Evolutionary conservation across 73 alveolate species (phyloP).

Genomic region (Halteria grandinella): DNA sequence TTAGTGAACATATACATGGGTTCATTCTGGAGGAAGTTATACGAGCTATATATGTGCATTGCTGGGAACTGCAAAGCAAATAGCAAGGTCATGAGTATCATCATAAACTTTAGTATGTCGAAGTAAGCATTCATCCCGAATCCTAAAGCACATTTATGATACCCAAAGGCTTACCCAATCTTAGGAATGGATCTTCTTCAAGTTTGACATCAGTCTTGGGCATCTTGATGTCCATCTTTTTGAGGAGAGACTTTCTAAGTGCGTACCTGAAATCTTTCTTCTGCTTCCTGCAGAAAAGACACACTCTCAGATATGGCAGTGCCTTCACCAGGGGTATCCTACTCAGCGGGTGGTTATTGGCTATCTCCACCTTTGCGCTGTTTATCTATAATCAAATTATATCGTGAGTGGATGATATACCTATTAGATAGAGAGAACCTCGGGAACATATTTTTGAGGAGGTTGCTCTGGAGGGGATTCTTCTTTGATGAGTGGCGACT

Average conservation of each 20-base stretch:
- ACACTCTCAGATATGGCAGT: slow-evolving; percentile 13
- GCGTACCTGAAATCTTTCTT: slow-evolving; percentile 36
- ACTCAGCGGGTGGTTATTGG: slow-evolving; percentile 21
- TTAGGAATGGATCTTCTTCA: slow-evolving; percentile 40
- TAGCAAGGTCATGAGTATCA: background rate
- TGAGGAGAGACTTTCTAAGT: slow-evolving; percentile 24
- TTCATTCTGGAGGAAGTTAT: too few species aligned
- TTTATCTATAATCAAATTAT: too few species aligned
- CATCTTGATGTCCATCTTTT: slow-evolving; percentile 32
- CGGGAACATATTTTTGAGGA: too few species aligned
- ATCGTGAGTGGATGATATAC: too few species aligned
- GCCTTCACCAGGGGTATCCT: slow-evolving; percentile 43
- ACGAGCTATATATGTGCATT: background rate
- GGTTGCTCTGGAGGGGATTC: too few species aligned
- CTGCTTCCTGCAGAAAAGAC: slow-evolving; percentile 17
- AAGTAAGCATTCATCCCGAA: slow-evolving; percentile 31
- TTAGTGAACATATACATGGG: slow-evolving; percentile 43
- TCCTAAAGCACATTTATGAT: background rate
- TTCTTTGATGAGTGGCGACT: too few species aligned
- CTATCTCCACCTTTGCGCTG: background rate
- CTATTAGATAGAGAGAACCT: too few species aligned
- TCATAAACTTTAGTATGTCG: slow-evolving; percentile 6
- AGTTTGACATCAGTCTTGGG: slow-evolving; percentile 29
- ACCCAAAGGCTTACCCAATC: slow-evolving; percentile 3
- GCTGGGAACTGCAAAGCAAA: slow-evolving; percentile 18